Evolutionary conservation across 495 filamentous ascomycete genomes (phyloP).

Genomic region (Cryomyces minteri): DNA sequence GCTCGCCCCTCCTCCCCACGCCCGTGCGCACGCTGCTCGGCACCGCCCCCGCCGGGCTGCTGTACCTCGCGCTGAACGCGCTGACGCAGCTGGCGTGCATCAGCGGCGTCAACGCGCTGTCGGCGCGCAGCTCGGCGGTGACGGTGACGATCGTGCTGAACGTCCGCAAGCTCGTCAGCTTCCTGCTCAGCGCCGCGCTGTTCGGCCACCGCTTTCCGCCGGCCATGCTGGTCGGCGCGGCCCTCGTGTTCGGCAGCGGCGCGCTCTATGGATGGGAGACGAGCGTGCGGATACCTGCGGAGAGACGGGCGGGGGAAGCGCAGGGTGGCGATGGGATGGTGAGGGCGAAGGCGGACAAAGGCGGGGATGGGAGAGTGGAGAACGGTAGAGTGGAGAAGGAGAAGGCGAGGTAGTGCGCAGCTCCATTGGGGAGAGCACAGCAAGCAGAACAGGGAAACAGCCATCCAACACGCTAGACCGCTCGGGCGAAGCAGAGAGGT

Average conservation of each 20-base stretch:
- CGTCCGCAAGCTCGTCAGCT: constrained; percentile 81
- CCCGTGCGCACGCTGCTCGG: constrained; percentile 17
- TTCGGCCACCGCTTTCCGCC: constrained; percentile 69
- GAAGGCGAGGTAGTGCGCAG: no score
- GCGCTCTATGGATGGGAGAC: constrained; percentile 73
- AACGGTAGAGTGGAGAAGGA: no score
- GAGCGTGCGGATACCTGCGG: constrained; percentile 11
- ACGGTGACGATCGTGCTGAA: constrained; percentile 94
- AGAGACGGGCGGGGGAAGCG: constrained; percentile 1
- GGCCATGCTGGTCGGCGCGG: constrained; percentile 62
- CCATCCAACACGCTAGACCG: no score
- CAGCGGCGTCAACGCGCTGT: constrained; percentile 80
- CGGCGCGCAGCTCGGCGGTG: constrained; percentile 67
- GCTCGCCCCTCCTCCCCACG: constrained; percentile 8
- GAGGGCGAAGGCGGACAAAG: background rate
- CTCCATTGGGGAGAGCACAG: no score
- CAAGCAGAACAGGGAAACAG: no score
- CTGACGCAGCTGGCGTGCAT: constrained; percentile 90
- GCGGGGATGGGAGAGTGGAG: background rate
- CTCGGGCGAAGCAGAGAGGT: no score
- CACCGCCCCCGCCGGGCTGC: constrained; percentile 48
- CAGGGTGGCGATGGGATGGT: constrained; percentile 1
- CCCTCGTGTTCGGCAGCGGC: constrained; percentile 73
- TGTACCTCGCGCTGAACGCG: constrained; percentile 61
- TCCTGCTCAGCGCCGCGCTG: constrained; percentile 76